These are phyloP conservation scores for Penicillium sp. DNA, from an alignment of 2,329 filamentous ascomycete genomes.

Conservation along the genomic window DNA sequence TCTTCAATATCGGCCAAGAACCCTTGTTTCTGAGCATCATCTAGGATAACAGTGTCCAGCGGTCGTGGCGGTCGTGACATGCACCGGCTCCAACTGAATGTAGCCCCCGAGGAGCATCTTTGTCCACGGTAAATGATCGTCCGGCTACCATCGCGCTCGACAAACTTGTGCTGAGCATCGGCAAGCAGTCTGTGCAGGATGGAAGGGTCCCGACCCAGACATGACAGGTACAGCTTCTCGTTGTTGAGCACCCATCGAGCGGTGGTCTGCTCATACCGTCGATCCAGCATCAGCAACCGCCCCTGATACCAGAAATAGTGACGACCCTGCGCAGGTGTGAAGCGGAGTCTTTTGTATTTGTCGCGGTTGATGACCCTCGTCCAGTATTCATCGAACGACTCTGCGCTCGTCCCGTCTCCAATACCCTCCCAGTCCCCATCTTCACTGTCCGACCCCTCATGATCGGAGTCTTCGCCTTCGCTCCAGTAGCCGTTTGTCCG, in stretches of 20 bases:
- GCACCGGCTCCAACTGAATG: slow-evolving; percentile 37
- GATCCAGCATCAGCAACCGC: slow-evolving; percentile 50
- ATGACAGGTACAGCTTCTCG: slow-evolving; percentile 39
- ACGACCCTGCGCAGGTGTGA: slow-evolving; percentile 67
- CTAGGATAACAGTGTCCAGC: slow-evolving; percentile 58
- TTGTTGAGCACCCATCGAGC: slow-evolving; percentile 24
- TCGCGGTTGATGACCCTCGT: slow-evolving; percentile 41
- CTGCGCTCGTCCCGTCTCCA: slow-evolving; percentile 40
- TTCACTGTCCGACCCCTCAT: slow-evolving; percentile 19
- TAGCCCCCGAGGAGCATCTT: slow-evolving; percentile 18
- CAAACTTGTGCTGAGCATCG: slow-evolving; percentile 41
- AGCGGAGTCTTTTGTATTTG: slow-evolving; percentile 46
- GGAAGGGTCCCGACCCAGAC: slow-evolving; percentile 37
- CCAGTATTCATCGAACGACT: slow-evolving; percentile 44
- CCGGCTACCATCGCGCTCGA: slow-evolving; percentile 38
- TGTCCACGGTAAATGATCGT: slow-evolving; percentile 44
- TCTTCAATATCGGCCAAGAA: slow-evolving; percentile 59
- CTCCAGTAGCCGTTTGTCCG: slow-evolving; percentile 49
- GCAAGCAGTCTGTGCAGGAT: slow-evolving; percentile 38
- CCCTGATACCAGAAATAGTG: slow-evolving; percentile 70
- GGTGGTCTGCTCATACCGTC: slow-evolving; percentile 26
- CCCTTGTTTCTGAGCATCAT: slow-evolving; percentile 50
- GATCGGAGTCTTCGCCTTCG: slow-evolving; percentile 24
- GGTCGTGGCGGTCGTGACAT: slow-evolving; percentile 52
- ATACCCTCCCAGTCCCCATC: slow-evolving; percentile 33